Conservation (phyloP, 2,329 filamentous ascomycete genomes). For the Rosellinia necatrix region DNA sequence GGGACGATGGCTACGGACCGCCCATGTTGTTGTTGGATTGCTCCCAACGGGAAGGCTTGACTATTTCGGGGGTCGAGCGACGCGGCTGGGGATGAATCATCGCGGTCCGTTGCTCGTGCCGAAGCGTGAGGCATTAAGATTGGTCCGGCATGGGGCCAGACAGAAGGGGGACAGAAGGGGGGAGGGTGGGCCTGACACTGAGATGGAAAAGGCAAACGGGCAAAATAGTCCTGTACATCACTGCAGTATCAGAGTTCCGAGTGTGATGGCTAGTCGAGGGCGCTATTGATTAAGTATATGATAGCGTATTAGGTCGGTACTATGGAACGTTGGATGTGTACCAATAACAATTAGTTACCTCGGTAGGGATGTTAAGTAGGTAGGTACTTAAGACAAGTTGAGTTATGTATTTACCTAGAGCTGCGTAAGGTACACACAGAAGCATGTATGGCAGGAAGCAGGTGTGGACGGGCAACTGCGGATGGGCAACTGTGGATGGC, state of each 20-base stretch:
- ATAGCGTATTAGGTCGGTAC: not conserved
- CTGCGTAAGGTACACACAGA: no score
- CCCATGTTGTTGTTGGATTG: slow-evolving; percentile 23
- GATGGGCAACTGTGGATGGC: no score
- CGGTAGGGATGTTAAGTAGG: no score
- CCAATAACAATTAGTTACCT: no score
- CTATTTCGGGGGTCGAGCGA: slow-evolving; percentile 25
- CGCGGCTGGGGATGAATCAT: slow-evolving; percentile 16
- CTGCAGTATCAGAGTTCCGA: no score
- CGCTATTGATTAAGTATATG: slow-evolving; percentile 1
- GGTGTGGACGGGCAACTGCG: no score
- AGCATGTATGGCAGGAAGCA: no score
- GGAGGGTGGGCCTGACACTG: slow-evolving; percentile 5
- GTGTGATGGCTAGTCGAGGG: not conserved
- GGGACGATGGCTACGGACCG: slow-evolving; percentile 13
- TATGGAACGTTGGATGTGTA: no score
- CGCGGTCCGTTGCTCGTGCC: slow-evolving; percentile 18
- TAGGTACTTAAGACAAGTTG: no score
- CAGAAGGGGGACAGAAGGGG: slow-evolving; percentile 9
- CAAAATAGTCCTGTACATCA: not conserved
- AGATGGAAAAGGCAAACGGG: not conserved
- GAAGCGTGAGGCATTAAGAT: slow-evolving; percentile 31
- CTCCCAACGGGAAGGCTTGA: slow-evolving; percentile 37
- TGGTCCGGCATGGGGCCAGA: slow-evolving; percentile 11
- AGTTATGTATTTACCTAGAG: no score